phyloP scores from a whole-genome alignment of 2,329 filamentous ascomycete genomes.

The Septoria linicola region DNA sequence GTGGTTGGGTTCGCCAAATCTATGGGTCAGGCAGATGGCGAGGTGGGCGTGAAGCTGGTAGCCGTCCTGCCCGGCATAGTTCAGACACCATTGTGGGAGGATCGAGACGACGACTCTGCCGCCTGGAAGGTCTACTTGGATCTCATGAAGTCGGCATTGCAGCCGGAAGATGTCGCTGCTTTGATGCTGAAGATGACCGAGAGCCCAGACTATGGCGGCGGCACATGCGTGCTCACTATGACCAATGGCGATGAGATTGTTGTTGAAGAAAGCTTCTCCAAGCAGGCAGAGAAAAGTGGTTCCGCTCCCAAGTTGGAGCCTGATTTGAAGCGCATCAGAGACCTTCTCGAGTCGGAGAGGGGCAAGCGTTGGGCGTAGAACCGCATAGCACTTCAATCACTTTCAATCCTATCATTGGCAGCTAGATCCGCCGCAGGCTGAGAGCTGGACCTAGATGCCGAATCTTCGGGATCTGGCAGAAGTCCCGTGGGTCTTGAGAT shows the following conservation, averaged over 20 bases:
- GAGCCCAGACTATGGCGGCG: constrained; percentile 25
- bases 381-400: neutral
- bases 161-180: constrained; percentile 26
- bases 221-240: constrained; percentile 26
- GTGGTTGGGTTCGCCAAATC: constrained; percentile 46
- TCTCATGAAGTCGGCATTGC: constrained; percentile 19
- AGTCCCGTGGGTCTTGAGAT: constrained; percentile 18
- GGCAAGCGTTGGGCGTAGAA: constrained; percentile 23
- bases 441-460: constrained; percentile 5
- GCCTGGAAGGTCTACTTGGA: constrained; percentile 22
- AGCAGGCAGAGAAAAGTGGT: constrained; percentile 23
- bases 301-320: constrained; percentile 26
- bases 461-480: constrained; percentile 9
- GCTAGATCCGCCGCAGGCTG: constrained; percentile 3
- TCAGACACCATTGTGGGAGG: constrained; percentile 35
- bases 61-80: constrained; percentile 36
- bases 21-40: constrained; percentile 46
- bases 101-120: constrained; percentile 36
- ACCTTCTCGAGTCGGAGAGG: constrained; percentile 19
- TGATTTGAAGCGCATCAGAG: constrained; percentile 23
- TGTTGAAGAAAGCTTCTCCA: constrained; percentile 23
- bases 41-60: constrained; percentile 43
- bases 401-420: neutral
- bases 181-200: constrained; percentile 27
- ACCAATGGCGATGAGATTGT: constrained; percentile 22